Percentiles rank a stretch among this genome's conserved stretches.
Conservation (phyloP, 169 alveolate species). For the Blepharisma undulans region DNA sequence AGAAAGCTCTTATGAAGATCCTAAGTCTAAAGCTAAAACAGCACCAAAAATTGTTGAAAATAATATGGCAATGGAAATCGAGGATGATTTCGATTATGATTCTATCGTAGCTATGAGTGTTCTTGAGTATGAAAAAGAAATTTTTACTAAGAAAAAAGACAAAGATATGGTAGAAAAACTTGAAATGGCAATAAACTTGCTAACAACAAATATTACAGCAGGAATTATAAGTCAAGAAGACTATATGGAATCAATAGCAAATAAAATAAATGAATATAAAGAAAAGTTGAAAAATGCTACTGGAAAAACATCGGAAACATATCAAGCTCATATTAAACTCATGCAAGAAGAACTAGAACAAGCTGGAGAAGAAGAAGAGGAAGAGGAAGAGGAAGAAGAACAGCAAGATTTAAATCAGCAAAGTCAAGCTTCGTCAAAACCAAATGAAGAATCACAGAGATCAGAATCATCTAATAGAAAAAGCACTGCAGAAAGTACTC, state of each 20-base stretch:
- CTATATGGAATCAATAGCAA: not conserved
- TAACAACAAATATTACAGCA: not conserved
- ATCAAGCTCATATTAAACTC: not conserved
- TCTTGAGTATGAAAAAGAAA: slow-evolving; percentile 27
- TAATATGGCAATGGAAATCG: not conserved
- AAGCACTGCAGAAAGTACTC: not conserved
- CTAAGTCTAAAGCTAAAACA: not conserved
- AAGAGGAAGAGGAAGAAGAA: slow-evolving; percentile 33
- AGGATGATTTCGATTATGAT: slow-evolving; percentile 1
- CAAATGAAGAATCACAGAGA: not conserved
- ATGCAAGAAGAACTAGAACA: slow-evolving; percentile 32
- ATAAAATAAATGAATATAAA: slow-evolving; percentile 1
- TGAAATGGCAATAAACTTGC: slow-evolving; percentile 14
- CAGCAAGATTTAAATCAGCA: not conserved
- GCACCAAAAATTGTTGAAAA: not conserved
- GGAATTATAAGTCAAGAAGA: slow-evolving; percentile 19
- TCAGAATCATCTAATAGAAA: not conserved
- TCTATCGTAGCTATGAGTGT: slow-evolving; percentile 19
- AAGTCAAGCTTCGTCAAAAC: not conserved
- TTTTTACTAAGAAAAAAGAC: not conserved
- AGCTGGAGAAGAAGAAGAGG: slow-evolving; percentile 18
- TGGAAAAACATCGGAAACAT: not conserved
- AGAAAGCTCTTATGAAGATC: not conserved
- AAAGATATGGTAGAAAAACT: slow-evolving; percentile 6
- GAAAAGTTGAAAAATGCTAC: not conserved